These are phyloP conservation scores for Fusarium zealandicum DNA, from an alignment of 2,329 filamentous ascomycete genomes.

Conservation along the genomic window DNA sequence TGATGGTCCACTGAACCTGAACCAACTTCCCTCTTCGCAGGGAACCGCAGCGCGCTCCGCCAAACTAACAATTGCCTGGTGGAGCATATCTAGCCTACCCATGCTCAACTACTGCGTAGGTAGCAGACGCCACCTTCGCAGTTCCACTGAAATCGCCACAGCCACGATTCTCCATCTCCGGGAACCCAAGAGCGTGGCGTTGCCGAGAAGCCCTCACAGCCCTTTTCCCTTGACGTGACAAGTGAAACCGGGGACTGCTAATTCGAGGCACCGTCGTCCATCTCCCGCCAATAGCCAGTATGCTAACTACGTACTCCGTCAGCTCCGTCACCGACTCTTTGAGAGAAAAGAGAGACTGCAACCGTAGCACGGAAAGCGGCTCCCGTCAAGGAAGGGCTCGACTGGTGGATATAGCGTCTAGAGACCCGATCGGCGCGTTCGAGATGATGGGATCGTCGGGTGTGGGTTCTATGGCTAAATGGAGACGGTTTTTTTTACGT, in stretches of 20 bases:
- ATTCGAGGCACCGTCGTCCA: not conserved
- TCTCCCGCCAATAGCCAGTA: not conserved
- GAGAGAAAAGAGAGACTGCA: not conserved
- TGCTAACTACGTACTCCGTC: not conserved
- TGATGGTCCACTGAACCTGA: slow-evolving; percentile 8
- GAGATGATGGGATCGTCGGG: slow-evolving; percentile 18
- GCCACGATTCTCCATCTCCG: slow-evolving; percentile 35
- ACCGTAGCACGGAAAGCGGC: no score
- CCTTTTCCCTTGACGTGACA: slow-evolving; percentile 11
- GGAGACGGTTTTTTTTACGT: slow-evolving; percentile 12
- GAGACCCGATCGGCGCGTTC: slow-evolving; percentile 16
- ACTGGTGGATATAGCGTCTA: slow-evolving; percentile 1
- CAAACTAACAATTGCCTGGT: slow-evolving; percentile 3
- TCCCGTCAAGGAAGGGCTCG: slow-evolving; percentile 10
- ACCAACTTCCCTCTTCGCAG: slow-evolving; percentile 7
- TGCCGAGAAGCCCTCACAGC: slow-evolving; percentile 17
- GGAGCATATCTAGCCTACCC: not conserved
- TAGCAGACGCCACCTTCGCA: no score
- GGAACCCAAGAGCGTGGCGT: slow-evolving; percentile 24
- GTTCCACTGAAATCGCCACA: slow-evolving; percentile 20
- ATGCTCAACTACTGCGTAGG: no score
- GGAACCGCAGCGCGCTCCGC: slow-evolving; percentile 31
- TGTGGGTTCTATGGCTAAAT: slow-evolving; percentile 10
- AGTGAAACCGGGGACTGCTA: slow-evolving; percentile 11
- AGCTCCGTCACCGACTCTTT: slow-evolving; percentile 25